Percentiles rank a stretch among this genome's conserved stretches.
Conservation (phyloP, 2,329 filamentous ascomycete genomes). For the Beauveria medogensis region DNA sequence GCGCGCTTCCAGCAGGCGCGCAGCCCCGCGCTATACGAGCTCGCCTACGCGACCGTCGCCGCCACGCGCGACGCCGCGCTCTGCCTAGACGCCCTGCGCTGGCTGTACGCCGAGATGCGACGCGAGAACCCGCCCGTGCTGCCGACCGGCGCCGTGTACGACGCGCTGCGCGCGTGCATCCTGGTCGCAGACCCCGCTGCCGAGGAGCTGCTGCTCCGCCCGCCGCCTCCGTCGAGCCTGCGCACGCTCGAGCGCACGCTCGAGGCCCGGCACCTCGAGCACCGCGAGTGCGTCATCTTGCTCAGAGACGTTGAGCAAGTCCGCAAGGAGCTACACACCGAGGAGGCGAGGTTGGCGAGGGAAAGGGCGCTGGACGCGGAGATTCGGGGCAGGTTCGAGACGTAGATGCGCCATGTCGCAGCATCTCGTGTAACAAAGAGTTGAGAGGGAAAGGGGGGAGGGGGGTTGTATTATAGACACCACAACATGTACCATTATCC, state of each 20-base stretch:
- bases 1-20: slow-evolving; percentile 41
- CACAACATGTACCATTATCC: not conserved
- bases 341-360: slow-evolving; percentile 1
- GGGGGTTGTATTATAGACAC: not conserved
- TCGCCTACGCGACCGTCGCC: slow-evolving; percentile 43
- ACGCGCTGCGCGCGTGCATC: slow-evolving; percentile 46
- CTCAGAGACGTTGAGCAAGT: slow-evolving; percentile 24
- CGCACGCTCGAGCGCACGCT: slow-evolving; percentile 14
- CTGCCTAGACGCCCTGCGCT: slow-evolving; percentile 41
- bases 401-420: not conserved
- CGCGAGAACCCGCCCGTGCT: slow-evolving; percentile 43
- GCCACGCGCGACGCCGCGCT: slow-evolving; percentile 31
- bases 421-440: not conserved
- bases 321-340: slow-evolving; percentile 3
- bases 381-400: not conserved
- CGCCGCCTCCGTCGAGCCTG: slow-evolving; percentile 8
- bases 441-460: not conserved
- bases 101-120: slow-evolving; percentile 51
- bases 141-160: slow-evolving; percentile 34
- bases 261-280: slow-evolving; percentile 17
- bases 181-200: slow-evolving; percentile 45
- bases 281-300: slow-evolving; percentile 25
- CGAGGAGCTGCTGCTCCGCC: slow-evolving; percentile 21
- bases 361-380: slow-evolving; percentile 5
- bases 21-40: slow-evolving; percentile 44